Evolutionary conservation across 805 yeast genomes (phyloP).

Genomic region (Priceomyces haplophilus): DNA sequence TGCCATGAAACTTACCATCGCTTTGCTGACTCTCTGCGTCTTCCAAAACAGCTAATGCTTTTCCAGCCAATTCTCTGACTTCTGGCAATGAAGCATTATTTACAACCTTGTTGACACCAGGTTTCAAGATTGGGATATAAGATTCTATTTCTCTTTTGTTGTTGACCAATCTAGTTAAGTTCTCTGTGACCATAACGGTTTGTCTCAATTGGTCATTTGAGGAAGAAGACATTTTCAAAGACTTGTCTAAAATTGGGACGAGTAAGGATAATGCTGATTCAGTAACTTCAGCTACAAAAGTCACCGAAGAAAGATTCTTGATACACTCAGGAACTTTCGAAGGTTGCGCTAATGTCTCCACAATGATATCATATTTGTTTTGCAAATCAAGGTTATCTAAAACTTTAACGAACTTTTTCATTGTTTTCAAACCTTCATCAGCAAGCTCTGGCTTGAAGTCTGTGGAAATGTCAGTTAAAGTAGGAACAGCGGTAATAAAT

Average conservation of each 20-base stretch:
- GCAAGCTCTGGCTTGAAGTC: constrained; percentile 97
- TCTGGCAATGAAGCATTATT: constrained; percentile 93
- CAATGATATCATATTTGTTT: constrained; percentile 78
- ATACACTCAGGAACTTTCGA: constrained; percentile 84
- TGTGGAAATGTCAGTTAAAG: constrained; percentile 83
- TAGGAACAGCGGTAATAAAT: constrained; percentile 77
- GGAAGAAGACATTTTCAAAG: constrained; percentile 80
- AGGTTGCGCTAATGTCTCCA: constrained; percentile 88
- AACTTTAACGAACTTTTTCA: constrained; percentile 69
- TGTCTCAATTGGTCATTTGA: constrained; percentile 96
- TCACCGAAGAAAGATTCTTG: constrained; percentile 84
- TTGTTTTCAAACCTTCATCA: constrained; percentile 70
- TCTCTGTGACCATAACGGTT: constrained; percentile 93
- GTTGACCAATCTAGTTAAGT: constrained; percentile 91
- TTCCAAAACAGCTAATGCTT: constrained; percentile 77
- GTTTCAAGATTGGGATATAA: constrained; percentile 80
- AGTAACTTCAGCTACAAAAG: constrained; percentile 97
- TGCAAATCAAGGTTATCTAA: constrained; percentile 90
- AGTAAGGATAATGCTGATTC: constrained; percentile 89
- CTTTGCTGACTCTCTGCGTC: constrained; percentile 71
- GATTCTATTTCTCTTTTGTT: constrained; percentile 87
- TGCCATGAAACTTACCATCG: constrained; percentile 75
- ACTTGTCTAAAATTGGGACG: constrained; percentile 89
- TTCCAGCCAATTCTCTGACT: constrained; percentile 87
- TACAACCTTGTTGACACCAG: constrained; percentile 88